These are phyloP conservation scores for Curvularia sp. DNA, from an alignment of 2,329 filamentous ascomycete genomes.

Conservation along the genomic window DNA sequence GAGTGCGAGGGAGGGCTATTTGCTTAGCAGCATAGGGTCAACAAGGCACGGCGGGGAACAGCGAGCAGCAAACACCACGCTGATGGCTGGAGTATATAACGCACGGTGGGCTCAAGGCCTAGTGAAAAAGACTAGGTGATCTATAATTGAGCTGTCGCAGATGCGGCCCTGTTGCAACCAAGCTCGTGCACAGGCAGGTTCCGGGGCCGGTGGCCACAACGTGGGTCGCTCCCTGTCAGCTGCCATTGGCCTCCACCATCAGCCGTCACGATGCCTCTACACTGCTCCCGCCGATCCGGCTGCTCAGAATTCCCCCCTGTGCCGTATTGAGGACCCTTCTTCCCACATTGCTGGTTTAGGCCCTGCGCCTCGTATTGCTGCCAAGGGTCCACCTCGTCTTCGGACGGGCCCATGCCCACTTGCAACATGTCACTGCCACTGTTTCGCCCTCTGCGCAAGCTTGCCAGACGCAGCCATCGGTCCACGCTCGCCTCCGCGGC, in stretches of 20 bases:
- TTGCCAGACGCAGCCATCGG: neutral
- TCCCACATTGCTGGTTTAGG: constrained; percentile 8
- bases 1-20: constrained; percentile 15
- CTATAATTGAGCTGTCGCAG: constrained; percentile 41
- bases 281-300: constrained; percentile 4
- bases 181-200: constrained; percentile 27
- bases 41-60: constrained; percentile 17
- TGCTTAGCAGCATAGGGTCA: constrained; percentile 19
- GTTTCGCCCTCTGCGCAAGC: constrained; percentile 4
- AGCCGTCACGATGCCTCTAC: constrained; percentile 9
- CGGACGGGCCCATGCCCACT: constrained; percentile 17
- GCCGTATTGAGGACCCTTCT: constrained; percentile 9
- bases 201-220: constrained; percentile 27
- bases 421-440: constrained; percentile 9
- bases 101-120: constrained; percentile 18
- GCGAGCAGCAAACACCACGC: constrained; percentile 29
- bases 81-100: constrained; percentile 21
- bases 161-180: constrained; percentile 31
- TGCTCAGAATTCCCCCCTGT: constrained; percentile 6
- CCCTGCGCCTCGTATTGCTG: constrained; percentile 25
- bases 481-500: neutral
- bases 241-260: constrained; percentile 13
- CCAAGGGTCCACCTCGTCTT: constrained; percentile 18
- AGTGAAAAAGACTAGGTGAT: constrained; percentile 26
- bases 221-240: constrained; percentile 14